Conservation (phyloP, 169 alveolate genomes). For the Miamiensis avidus region DNA sequence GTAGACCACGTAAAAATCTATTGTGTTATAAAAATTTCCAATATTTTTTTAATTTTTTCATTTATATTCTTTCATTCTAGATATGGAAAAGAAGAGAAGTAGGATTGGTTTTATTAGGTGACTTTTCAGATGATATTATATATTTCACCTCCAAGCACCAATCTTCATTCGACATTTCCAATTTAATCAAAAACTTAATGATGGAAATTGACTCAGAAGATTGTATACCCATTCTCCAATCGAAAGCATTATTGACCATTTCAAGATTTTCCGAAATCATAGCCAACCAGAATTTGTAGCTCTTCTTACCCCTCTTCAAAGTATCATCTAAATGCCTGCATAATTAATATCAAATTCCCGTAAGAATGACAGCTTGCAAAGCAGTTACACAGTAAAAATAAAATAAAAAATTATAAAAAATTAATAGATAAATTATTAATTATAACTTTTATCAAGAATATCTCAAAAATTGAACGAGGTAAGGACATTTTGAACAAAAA, state of each 20-base stretch:
- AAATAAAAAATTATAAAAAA: neutral
- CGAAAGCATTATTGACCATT: constrained; percentile 38
- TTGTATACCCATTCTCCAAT: constrained; percentile 18
- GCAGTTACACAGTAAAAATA: constrained; percentile 31
- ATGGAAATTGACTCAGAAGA: constrained; percentile 19
- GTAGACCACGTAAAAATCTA: neutral
- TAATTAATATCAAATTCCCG: constrained; percentile 22
- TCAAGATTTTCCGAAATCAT: constrained; percentile 39
- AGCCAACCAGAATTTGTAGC: constrained; percentile 46
- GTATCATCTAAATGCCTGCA: constrained; percentile 28
- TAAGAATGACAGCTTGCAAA: constrained; percentile 28
- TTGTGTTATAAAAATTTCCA: too few species aligned
- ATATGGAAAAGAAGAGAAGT: constrained; percentile 64
- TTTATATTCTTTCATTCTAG: constrained; percentile 3
- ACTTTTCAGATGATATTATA: constrained; percentile 65
- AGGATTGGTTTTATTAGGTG: constrained; percentile 56
- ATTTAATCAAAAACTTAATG: constrained; percentile 28
- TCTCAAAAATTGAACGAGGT: constrained; percentile 25
- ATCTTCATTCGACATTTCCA: constrained; percentile 34
- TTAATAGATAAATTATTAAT: neutral
- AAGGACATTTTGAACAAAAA: constrained; percentile 19
- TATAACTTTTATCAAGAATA: constrained; percentile 5
- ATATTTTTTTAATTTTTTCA: too few species aligned
- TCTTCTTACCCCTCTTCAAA: constrained; percentile 59
- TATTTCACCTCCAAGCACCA: constrained; percentile 31